These are phyloP conservation scores for Trichoderma afroharzianum DNA, from an alignment of 2,329 filamentous ascomycete species.

Conservation along the genomic window DNA sequence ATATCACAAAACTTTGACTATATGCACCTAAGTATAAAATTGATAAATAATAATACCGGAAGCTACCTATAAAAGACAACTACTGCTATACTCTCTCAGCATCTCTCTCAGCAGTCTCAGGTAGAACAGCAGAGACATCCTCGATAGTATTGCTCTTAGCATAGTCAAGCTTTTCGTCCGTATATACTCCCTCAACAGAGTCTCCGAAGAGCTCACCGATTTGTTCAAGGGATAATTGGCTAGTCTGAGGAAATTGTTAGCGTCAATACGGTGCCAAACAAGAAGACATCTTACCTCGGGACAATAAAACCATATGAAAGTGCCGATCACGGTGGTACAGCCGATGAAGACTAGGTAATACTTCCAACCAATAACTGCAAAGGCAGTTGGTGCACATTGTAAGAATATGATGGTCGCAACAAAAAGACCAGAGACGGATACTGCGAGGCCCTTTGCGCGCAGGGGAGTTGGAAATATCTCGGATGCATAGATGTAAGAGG, in stretches of 20 bases:
- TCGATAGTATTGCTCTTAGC: not conserved
- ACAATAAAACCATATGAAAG: not conserved
- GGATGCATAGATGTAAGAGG: not conserved
- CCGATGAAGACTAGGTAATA: slow-evolving; percentile 8
- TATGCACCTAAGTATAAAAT: not conserved
- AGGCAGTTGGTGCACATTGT: not conserved
- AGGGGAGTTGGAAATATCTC: slow-evolving; percentile 1
- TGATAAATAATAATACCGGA: not conserved
- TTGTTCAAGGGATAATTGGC: not conserved
- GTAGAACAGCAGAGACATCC: not conserved
- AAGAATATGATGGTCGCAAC: not conserved
- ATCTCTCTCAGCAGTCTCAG: not conserved
- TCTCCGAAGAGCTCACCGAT: not conserved
- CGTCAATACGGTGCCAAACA: not conserved
- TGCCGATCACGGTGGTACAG: not conserved
- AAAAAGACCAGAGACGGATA: not conserved
- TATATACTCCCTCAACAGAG: not conserved
- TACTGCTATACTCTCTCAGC: not conserved
- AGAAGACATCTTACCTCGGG: not conserved
- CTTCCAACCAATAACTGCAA: slow-evolving; percentile 3
- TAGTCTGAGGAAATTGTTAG: not conserved
- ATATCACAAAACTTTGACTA: not conserved
- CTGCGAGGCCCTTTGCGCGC: not conserved
- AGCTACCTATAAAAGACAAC: not conserved
- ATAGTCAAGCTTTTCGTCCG: not conserved